These are phyloP conservation scores for Hypoxylon cercidicola DNA, from an alignment of 495 filamentous ascomycete species.

Conservation along the genomic window DNA sequence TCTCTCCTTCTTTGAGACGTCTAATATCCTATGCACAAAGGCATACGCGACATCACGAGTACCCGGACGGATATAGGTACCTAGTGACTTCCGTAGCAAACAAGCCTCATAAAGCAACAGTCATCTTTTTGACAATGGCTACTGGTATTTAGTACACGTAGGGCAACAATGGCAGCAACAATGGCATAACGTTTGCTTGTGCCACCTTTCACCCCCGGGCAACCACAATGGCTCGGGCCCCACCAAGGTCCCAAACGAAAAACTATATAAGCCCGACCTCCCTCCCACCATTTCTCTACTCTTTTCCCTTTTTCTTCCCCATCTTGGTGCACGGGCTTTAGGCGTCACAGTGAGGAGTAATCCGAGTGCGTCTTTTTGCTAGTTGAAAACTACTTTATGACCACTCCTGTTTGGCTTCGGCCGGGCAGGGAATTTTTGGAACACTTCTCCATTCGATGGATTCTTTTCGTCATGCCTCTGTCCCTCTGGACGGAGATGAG, in stretches of 20 bases:
- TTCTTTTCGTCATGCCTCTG: slow-evolving; percentile 19
- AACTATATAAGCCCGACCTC: slow-evolving; percentile 6
- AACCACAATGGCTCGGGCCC: background rate
- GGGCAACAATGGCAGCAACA: too few species aligned
- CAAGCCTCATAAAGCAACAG: too few species aligned
- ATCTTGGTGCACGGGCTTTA: slow-evolving; percentile 35
- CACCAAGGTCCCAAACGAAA: background rate
- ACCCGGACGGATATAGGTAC: too few species aligned
- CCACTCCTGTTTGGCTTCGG: slow-evolving; percentile 40
- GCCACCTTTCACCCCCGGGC: too few species aligned
- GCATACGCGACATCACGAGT: too few species aligned
- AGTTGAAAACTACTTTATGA: slow-evolving; percentile 50
- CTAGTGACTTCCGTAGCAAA: too few species aligned
- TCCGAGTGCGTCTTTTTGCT: slow-evolving; percentile 48
- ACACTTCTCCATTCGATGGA: background rate
- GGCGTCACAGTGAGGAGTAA: slow-evolving; percentile 42
- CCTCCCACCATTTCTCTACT: slow-evolving; percentile 10
- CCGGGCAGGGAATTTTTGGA: slow-evolving; percentile 50
- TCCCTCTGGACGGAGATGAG: slow-evolving; percentile 29
- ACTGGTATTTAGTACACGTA: too few species aligned
- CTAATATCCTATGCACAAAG: too few species aligned
- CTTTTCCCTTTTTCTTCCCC: background rate
- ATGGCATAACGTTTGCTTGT: too few species aligned
- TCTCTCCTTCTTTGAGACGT: too few species aligned
- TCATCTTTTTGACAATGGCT: too few species aligned